Conservation (phyloP, 306 rosid species). For the Prinsepia uniflora region DNA sequence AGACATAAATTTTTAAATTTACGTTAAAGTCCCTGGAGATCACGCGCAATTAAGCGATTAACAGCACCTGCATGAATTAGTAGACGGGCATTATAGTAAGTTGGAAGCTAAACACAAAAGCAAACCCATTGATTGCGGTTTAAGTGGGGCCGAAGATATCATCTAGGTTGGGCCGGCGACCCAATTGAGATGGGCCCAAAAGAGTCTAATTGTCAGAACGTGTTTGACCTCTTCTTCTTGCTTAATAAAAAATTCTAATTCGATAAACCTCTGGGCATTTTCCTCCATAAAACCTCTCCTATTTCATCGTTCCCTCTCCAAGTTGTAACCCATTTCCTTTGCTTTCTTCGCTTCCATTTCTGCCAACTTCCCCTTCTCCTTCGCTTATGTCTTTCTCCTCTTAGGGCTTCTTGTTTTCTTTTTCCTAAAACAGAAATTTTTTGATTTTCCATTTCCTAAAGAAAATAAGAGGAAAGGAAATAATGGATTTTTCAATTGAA, state of each 20-base stretch:
- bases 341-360: constrained; percentile 18
- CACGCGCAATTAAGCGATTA: background rate
- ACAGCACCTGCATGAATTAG: no score
- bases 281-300: constrained; percentile 25
- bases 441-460: background rate
- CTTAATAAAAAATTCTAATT: background rate
- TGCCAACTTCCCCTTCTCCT: background rate
- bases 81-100: background rate
- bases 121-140: background rate
- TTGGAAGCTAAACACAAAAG: background rate
- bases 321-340: background rate
- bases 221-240: constrained; percentile 16
- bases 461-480: background rate
- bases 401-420: background rate
- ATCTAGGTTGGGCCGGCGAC: constrained; percentile 13
- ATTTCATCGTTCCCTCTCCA: constrained; percentile 19
- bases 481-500: constrained; percentile 14
- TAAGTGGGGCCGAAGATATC: background rate
- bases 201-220: background rate
- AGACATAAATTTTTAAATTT: background rate
- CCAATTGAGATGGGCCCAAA: background rate
- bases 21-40: background rate
- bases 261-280: constrained; percentile 16
- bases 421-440: background rate
- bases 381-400: background rate